Percentiles rank a stretch among this genome's conserved stretches.
phyloP scores from a whole-genome alignment of 306 rosid genomes.

The Purshia tridentata region DNA sequence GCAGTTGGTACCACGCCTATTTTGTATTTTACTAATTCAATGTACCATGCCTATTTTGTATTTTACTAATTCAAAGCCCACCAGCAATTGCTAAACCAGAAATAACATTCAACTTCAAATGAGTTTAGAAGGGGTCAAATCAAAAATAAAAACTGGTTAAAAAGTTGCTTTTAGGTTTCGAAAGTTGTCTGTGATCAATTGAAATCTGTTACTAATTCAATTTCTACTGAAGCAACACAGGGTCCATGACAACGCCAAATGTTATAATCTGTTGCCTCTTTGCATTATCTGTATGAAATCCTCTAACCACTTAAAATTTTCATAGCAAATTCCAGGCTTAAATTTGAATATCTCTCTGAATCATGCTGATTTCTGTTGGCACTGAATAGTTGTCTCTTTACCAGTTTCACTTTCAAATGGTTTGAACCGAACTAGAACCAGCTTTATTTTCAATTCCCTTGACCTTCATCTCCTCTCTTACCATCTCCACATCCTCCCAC shows the following conservation, averaged over 20 bases:
- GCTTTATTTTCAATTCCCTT: conserved; percentile 53
- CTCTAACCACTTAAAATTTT: neutral
- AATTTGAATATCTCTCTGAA: neutral
- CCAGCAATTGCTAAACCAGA: too few relatives aligned
- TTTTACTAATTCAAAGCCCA: neutral
- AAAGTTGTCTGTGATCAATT: neutral
- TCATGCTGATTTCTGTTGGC: neutral
- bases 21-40: neutral
- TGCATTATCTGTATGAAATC: too few relatives aligned
- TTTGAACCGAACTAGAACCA: conserved; percentile 62
- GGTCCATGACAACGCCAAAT: neutral
- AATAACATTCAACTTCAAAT: too few relatives aligned
- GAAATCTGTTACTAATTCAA: neutral
- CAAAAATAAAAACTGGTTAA: neutral
- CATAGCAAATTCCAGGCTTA: neutral
- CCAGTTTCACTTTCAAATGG: neutral
- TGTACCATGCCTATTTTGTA: neutral
- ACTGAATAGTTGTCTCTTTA: neutral
- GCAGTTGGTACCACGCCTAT: neutral
- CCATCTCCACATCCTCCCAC: conserved; percentile 67
- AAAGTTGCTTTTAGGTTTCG: neutral
- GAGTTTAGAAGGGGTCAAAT: neutral
- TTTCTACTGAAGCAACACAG: neutral
- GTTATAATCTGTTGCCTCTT: neutral
- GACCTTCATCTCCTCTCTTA: conserved; percentile 59